Base-by-base conservation (phyloP, 352 stramenopile genomes). In the Phytophthora chlamydospora region DNA sequence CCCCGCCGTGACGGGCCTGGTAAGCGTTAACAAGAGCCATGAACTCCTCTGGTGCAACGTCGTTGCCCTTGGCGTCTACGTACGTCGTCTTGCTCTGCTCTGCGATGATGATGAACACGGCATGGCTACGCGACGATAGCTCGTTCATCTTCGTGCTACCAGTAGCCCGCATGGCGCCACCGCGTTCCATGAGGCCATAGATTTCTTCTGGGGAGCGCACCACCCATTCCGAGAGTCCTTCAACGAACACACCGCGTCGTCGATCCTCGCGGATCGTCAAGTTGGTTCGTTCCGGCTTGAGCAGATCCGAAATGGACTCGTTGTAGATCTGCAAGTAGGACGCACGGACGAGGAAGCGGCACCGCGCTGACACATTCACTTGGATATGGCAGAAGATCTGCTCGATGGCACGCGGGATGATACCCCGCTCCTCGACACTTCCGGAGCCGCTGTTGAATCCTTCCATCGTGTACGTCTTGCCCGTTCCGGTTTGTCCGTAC, bases 391-490 rank as follows among this genome's bases (percentile, higher is more conserved):
- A 72, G 57, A 97, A 97, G 38, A 97, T 95, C 71, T 99, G 95
- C 60, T 99, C 96, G 33, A 99, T 98, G 8, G 96, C 94, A 11
- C 97, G 91, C 4, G 97, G 97, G 69, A 99, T 99, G 72, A 99
- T 99, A 21, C 97, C 98, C 14, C 96, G 83, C 80, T 91, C 78
- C 83, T 99, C 70, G 60, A 93, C 73, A 17, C 91, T 77, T 62
- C 89, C 73, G 16, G 97, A 84, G 68, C 96, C 68, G 52, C 72
- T 88, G 68, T 92, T 93, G 68, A 93, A 93, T 2, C 97, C 97
- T 64, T 99, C 96, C 97, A 99, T 99, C 1, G 98, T 98, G 75
- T 97, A 96, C 32, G 93, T 98, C 64, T 98, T 98, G 42, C 93
- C 93, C 3, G 82, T 96, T 46, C 93, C 93, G 0, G 90, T 97